Evolutionary conservation across 2,329 filamentous ascomycete species (phyloP).

Genomic region (Zarea fungicola): DNA sequence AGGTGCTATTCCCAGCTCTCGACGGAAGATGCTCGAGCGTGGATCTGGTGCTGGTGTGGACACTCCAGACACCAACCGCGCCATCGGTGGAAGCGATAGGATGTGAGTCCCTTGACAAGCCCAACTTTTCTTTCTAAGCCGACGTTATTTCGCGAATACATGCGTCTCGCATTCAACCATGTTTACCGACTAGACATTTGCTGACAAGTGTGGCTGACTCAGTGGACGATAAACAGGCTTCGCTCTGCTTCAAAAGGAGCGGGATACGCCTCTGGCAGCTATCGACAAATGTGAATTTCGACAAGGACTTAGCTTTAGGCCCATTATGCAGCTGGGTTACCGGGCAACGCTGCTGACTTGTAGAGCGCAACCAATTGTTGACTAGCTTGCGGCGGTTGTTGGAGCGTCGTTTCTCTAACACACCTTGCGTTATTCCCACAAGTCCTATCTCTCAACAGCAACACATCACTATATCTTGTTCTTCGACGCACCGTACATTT

Average conservation of each 20-base stretch:
- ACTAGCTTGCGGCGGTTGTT: background rate
- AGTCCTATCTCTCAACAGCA: background rate
- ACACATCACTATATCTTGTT: constrained; percentile 36
- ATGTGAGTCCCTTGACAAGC: constrained; percentile 78
- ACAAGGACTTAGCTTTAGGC: constrained; percentile 16
- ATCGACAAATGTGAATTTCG: constrained; percentile 31
- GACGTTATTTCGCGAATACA: constrained; percentile 63
- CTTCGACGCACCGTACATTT: constrained; percentile 34
- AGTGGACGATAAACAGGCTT: constrained; percentile 80
- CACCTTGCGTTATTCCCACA: background rate
- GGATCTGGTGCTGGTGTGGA: constrained; percentile 53
- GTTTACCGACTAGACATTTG: constrained; percentile 68
- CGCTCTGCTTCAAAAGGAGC: constrained; percentile 74
- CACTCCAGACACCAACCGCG: constrained; percentile 67
- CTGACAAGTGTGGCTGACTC: constrained; percentile 76
- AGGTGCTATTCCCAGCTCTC: constrained; percentile 68
- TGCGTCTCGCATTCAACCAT: constrained; percentile 65
- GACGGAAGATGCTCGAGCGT: constrained; percentile 79
- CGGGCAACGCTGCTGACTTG: background rate
- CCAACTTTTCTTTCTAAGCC: constrained; percentile 45
- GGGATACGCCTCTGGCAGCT: constrained; percentile 38
- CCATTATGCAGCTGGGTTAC: constrained; percentile 9
- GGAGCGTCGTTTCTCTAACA: background rate
- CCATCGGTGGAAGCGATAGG: constrained; percentile 78
- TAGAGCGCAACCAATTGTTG: background rate